Base-by-base conservation (phyloP, 2,329 filamentous ascomycete genomes). In the Penicillium sp. region DNA sequence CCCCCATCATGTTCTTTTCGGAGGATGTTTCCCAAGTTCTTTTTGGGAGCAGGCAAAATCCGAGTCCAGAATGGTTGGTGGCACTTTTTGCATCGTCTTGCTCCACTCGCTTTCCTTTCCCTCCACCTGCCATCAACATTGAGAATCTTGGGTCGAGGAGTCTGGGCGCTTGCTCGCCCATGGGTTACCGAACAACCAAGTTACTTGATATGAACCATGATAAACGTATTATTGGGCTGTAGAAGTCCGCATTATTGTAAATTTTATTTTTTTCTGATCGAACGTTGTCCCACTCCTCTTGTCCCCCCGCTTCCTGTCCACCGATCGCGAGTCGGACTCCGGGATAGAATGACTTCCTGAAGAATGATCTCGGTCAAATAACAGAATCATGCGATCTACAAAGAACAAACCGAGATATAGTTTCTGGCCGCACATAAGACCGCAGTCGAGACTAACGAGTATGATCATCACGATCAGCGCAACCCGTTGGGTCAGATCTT, bases 401-500 rank as follows among this genome's bases (percentile, higher is more conserved):
- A 12, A n/a, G 25, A 48, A 10, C 7, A 35, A 20, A 7, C 15
- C 6, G 15, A 14, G 17, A 12, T n/a, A 28, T 28, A 45, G 11
- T n/a, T n/a, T 28, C 4, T 15, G 15, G 6, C 5, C 25, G 22
- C 42, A 28, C 20, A 28, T 45, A 45, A 28, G 42, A 45, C 12
- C 22, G 7, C 15, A 45, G 42, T 45, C 42, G 22, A 45, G 42
- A 45, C 45, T 35, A 41, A 43, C 57, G 22, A 49, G 14, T 51
- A 41, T 54, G 55, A 60, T 61, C 54, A 31, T 51, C 47, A 41
- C 38, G 61, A 64, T 65, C 54, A 55, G 55, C 54, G 51, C 49
- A 51, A 47, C 54, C 35, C 37, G 55, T 59, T 58, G 62, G n/a
- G 66, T 68, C 57, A 68, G 66, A 68, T 68, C 66, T 66, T 68